Percentiles rank a stretch among this genome's conserved stretches.
Conservation (phyloP, 2,329 filamentous ascomycete genomes). For the Diaporthe vexans region DNA sequence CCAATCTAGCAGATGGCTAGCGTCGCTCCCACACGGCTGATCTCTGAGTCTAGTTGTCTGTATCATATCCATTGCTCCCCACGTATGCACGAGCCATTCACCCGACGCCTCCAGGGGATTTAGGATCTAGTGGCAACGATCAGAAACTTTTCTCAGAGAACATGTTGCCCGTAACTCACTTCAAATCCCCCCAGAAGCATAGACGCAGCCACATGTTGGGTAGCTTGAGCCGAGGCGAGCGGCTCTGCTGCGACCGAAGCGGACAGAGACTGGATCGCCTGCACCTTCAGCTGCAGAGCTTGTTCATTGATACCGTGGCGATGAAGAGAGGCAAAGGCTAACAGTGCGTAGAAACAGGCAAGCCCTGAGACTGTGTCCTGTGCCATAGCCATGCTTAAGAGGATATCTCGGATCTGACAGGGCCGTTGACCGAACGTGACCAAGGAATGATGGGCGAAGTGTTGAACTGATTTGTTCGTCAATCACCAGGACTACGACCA, state of each 20-base stretch:
- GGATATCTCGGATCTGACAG: not conserved
- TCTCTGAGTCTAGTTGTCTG: not conserved
- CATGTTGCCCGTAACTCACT: not conserved
- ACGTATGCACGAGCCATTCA: not conserved
- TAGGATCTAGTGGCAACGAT: not conserved
- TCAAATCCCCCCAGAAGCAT: not conserved
- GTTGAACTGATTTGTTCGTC: not conserved
- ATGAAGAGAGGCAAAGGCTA: not conserved
- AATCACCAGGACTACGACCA: not conserved
- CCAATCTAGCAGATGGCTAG: not conserved
- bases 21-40: not conserved
- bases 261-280: not conserved
- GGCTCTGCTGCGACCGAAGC: not conserved
- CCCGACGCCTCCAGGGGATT: not conserved
- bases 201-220: constrained; percentile 16
- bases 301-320: constrained; percentile 1
- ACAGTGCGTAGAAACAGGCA: not conserved
- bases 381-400: not conserved
- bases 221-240: not conserved
- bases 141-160: not conserved
- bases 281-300: not conserved
- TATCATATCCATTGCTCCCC: constrained; percentile 22
- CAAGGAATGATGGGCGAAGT: constrained; percentile 3
- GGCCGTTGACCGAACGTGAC: constrained; percentile 1
- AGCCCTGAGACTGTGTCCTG: not conserved